A percentile compares a stretch with the other conserved stretches of the same genome.
Evolutionary conservation across 495 filamentous ascomycete species (phyloP).

Genomic region (Thermochaetoides thermophila): DNA sequence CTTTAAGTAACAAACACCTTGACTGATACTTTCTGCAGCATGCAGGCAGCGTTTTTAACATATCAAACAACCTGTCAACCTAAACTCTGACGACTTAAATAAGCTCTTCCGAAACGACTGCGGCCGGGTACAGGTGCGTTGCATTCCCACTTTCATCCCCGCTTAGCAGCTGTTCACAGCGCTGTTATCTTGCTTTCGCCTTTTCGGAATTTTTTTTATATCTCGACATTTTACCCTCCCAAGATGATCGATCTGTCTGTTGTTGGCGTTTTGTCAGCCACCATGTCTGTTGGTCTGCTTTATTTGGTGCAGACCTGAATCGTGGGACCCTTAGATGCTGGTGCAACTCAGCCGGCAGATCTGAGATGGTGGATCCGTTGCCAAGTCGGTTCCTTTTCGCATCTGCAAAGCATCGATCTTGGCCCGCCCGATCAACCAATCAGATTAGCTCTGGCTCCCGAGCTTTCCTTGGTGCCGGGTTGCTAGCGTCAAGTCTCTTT

Average conservation of each 20-base stretch:
- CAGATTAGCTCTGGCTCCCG: too few relatives aligned
- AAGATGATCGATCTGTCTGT: too few relatives aligned
- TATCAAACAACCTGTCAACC: background rate
- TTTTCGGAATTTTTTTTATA: too few relatives aligned
- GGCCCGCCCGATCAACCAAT: background rate
- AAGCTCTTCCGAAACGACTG: background rate
- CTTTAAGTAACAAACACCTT: too few relatives aligned
- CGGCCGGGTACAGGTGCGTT: constrained; percentile 4
- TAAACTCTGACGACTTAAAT: background rate
- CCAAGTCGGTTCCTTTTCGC: background rate
- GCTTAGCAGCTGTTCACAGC: constrained; percentile 4
- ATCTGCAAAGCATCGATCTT: too few relatives aligned
- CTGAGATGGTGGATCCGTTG: background rate
- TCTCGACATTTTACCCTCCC: too few relatives aligned
- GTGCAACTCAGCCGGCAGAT: constrained; percentile 2
- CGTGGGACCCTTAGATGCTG: too few relatives aligned
- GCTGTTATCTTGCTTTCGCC: background rate
- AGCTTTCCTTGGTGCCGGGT: too few relatives aligned
- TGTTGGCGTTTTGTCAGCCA: background rate
- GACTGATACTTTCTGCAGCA: too few relatives aligned
- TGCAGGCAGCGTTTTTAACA: background rate
- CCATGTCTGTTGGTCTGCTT: too few relatives aligned
- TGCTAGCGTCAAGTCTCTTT: too few relatives aligned
- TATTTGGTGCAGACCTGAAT: too few relatives aligned
- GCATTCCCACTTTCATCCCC: background rate